Evolutionary conservation across 139 green algal genomes (phyloP).

Genomic region (Closterium sp.): DNA sequence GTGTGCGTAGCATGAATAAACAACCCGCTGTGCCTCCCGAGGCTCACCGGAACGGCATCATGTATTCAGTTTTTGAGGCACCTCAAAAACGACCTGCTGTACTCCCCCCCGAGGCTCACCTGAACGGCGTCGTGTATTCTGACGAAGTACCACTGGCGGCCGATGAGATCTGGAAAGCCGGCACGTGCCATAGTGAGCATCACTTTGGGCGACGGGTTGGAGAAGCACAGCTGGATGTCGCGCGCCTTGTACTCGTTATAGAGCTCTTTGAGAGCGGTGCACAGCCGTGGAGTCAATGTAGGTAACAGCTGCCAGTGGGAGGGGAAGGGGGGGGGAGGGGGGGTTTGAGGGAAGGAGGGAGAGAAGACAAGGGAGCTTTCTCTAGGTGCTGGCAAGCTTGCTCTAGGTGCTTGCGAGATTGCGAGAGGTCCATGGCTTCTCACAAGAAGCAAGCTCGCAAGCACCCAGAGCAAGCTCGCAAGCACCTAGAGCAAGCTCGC

Average conservation of each 20-base stretch:
- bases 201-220: constrained; percentile 59
- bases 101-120: too few species aligned
- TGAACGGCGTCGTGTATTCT: constrained; percentile 46
- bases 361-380: background rate
- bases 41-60: background rate
- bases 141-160: constrained; percentile 51
- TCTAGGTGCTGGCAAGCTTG: too few species aligned
- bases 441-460: too few species aligned
- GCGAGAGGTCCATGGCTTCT: too few species aligned
- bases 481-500: too few species aligned
- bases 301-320: constrained; percentile 17
- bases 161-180: constrained; percentile 37
- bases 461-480: too few species aligned
- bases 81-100: too few species aligned
- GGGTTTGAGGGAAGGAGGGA: background rate
- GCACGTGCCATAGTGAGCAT: constrained; percentile 25
- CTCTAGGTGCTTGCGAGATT: too few species aligned
- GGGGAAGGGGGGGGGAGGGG: background rate
- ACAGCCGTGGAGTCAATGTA: constrained; percentile 30
- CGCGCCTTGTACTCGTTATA: constrained; percentile 20
- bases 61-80: too few species aligned
- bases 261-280: constrained; percentile 25
- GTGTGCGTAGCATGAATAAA: too few species aligned
- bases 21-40: too few species aligned
- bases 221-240: constrained; percentile 11